Evolutionary conservation across 2,329 filamentous ascomycete species (phyloP).

Genomic region (Fusarium camptoceras): DNA sequence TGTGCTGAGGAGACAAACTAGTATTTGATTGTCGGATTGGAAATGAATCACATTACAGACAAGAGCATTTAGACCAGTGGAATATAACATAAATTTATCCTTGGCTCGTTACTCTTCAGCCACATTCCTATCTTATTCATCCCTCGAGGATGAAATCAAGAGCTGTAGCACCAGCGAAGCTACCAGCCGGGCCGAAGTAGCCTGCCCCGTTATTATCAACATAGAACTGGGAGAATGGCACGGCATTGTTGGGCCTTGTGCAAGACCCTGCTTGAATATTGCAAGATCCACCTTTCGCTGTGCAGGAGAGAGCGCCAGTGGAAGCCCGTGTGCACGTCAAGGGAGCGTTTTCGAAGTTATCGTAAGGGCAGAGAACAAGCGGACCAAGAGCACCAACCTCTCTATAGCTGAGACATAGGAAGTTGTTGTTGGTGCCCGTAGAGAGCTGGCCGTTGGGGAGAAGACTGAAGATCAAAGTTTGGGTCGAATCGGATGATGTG

Average conservation of each 20-base stretch:
- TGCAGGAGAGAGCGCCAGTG: neutral
- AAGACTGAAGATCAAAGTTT: constrained; percentile 11
- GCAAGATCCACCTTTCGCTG: neutral
- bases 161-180: neutral
- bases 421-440: neutral
- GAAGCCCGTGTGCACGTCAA: neutral
- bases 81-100: neutral
- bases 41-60: neutral
- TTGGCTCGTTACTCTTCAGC: fast-evolving
- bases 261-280: fast-evolving
- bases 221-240: neutral
- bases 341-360: neutral
- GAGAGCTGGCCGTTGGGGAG: neutral
- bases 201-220: neutral
- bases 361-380: constrained; percentile 1
- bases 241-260: fast-evolving
- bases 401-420: neutral
- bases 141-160: neutral
- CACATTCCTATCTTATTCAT: neutral
- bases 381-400: neutral
- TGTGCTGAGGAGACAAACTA: neutral
- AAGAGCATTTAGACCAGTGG: neutral
- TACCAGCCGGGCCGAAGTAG: neutral
- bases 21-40: neutral
- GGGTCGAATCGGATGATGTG: neutral